Evolutionary conservation across 2,329 filamentous ascomycete species (phyloP), one percentile per base, ranked within the genome.

Genomic region (Dothistroma septosporum): DNA sequence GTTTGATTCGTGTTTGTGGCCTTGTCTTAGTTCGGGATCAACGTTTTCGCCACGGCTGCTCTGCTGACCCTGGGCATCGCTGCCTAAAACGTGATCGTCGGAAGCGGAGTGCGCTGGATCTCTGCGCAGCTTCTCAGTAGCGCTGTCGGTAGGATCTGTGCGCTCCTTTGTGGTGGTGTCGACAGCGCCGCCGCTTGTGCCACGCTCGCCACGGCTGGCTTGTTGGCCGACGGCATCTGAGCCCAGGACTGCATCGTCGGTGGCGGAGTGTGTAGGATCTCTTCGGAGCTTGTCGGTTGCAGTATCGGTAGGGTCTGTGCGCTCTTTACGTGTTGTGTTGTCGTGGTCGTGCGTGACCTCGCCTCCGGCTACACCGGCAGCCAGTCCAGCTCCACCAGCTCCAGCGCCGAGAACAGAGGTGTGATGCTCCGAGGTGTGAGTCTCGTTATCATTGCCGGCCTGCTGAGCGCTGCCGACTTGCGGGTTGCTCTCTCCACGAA

Each of bases 201-300:
- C 50, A 12, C 28, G 28, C n/a, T 53, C 50, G n/a, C 50, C 50
- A 12, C 50, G 24, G 50, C 24, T 19, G 16, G 50, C 24, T 32
- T 53, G 22, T 10, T 12, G 50, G 12, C 50, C 50, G 6, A 12
- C 31, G 14, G 50, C 31, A 35, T 21, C n/a, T 12, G 50, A 53
- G 50, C 50, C 50, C 8, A 53, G 50, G n/a, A 53, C 50, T 28
- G 50, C 50, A 35, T 53, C 50, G 50, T 53, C 31, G 14, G 24
- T 11, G 12, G 50, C 50, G 16, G 50, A 53, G 8, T 53, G 50
- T 16, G 50, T 14, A 35, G 50, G 50, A n/a, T 53, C 50, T n/a
- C 50, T 28, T 32, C 31, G 24, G 11, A 53, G 31, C 50, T 53
- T 53, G 22, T 53, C 50, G 31, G 50, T 35, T 11, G 50, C 50